phyloP scores from a whole-genome alignment of 495 filamentous ascomycete species.

The Lentithecium fluviatile region DNA sequence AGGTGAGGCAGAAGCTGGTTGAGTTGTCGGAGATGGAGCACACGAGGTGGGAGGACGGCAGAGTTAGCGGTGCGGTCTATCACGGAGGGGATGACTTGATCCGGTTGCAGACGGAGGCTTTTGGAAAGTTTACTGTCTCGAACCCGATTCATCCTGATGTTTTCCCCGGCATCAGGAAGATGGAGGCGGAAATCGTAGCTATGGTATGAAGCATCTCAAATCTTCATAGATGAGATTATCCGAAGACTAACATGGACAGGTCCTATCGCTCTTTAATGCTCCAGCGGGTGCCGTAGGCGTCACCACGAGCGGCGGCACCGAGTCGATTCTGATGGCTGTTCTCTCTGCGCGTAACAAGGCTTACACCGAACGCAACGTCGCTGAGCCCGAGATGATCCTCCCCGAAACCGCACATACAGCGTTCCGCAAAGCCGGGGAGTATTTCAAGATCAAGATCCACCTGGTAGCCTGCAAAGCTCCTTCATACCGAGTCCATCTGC shows the following conservation, averaged over 20 bases:
- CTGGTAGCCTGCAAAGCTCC: constrained; percentile 86
- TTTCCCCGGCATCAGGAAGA: constrained; percentile 96
- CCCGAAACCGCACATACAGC: constrained; percentile 93
- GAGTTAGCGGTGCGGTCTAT: constrained; percentile 93
- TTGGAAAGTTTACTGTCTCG: constrained; percentile 87
- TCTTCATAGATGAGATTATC: not conserved
- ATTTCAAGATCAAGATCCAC: constrained; percentile 94
- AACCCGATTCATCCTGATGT: constrained; percentile 99
- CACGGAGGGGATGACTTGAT: constrained; percentile 84
- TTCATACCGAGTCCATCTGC: constrained; percentile 75
- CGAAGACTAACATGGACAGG: constrained; percentile 43
- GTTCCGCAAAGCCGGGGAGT: constrained; percentile 90
- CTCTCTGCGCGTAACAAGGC: constrained; percentile 87
- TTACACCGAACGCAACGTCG: constrained; percentile 76
- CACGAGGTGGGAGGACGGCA: constrained; percentile 93
- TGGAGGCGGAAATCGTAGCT: constrained; percentile 97
- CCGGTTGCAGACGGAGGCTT: constrained; percentile 86
- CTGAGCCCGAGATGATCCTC: constrained; percentile 96
- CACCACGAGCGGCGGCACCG: constrained; percentile 88
- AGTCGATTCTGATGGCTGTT: constrained; percentile 94
- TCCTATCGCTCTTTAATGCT: constrained; percentile 87
- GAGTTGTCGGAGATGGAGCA: constrained; percentile 83
- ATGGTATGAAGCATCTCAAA: constrained; percentile 61
- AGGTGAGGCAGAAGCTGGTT: constrained; percentile 75
- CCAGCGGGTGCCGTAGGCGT: constrained; percentile 80